phyloP scores from a whole-genome alignment of 75 land plant genomes.

The Selaginella tamariscina region DNA sequence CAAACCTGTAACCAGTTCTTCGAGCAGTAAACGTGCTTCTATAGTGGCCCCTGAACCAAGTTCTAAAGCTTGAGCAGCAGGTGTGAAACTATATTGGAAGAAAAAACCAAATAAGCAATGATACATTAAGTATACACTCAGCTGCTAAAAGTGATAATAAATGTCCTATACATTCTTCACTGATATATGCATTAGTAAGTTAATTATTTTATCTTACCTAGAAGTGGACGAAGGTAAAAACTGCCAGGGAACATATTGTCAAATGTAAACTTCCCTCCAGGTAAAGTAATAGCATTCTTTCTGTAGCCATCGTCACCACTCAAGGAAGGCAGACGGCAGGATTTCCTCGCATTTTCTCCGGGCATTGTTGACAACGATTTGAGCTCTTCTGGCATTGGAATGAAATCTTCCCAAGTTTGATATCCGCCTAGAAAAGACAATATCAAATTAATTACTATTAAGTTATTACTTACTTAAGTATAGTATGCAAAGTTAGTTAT shows the following conservation, averaged over 20 bases:
- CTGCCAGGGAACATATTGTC: slow-evolving; percentile 81
- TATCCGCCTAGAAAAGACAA: too few relatives aligned
- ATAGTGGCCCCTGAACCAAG: slow-evolving; percentile 68
- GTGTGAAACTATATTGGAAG: slow-evolving; percentile 86
- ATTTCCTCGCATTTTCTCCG: slow-evolving; percentile 45
- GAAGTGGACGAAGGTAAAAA: slow-evolving; percentile 80
- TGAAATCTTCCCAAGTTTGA: slow-evolving; percentile 42
- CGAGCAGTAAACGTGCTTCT: slow-evolving; percentile 59
- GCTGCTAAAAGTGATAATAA: too few relatives aligned
- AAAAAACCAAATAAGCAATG: background rate
- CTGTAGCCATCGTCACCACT: slow-evolving; percentile 98
- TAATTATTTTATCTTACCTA: slow-evolving; percentile 72
- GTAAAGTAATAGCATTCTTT: slow-evolving; percentile 58
- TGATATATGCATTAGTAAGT: background rate
- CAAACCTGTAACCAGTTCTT: slow-evolving; percentile 84
- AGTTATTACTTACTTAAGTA: too few relatives aligned
- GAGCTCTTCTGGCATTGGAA: slow-evolving; percentile 86
- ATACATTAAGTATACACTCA: too few relatives aligned
- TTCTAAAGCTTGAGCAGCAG: slow-evolving; percentile 77
- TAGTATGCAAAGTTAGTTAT: too few relatives aligned
- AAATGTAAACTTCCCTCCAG: slow-evolving; percentile 56
- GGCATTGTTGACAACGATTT: slow-evolving; percentile 53
- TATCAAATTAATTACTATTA: too few relatives aligned
- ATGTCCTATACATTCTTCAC: too few relatives aligned
- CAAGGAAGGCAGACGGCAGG: slow-evolving; percentile 77